Base-by-base conservation (phyloP, 441 rosid species). In the Codiaeum variegatum region DNA sequence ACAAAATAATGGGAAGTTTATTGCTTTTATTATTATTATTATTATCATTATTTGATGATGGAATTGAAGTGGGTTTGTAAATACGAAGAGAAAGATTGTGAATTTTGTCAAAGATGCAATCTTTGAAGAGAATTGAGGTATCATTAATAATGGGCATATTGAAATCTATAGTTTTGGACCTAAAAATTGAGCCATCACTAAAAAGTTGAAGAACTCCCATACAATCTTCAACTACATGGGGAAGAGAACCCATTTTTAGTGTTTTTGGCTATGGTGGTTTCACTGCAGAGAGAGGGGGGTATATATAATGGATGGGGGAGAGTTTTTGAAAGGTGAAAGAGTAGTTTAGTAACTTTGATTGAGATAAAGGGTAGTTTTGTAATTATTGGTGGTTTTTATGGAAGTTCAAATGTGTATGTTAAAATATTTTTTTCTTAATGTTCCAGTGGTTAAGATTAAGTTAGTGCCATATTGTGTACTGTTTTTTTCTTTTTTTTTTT, bases 141-240 rank as follows among this genome's bases (percentile, higher is more conserved):
- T 88, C 83, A 15, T 82, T 69, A 42, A 81, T 52, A 34, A 75
- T 51, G 24, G 87, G 84, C 28, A 82, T 32, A 62, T 76, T 71
- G 70, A 85, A 84, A 55, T 82, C 78, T 21, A 87, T 79, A 76
- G 64, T 52, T 29, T 82, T 32, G 44, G 87, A 79, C 81, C 93
- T 81, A 40, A 72, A 77, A 76, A 91, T 75, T 73, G 92, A 72
- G 79, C 95, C 98, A 68, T 93, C 88, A 71, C 93, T 91, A 28
- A 82, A 75, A 56, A 91, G 85, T 67, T 83, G 88, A 71, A 93
- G 88, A 46, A 91, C 75, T 13, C 95, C 94, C 82, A 82, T 79
- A 88, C 89, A 90, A 31, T 92, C 96, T 77, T 90, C 97, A 9
- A 85, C 82, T 31, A 90, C 73, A 9, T 77, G 88, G 77, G 89